phyloP scores from a whole-genome alignment of 495 filamentous ascomycete species.

The Xylaria telfairii region DNA sequence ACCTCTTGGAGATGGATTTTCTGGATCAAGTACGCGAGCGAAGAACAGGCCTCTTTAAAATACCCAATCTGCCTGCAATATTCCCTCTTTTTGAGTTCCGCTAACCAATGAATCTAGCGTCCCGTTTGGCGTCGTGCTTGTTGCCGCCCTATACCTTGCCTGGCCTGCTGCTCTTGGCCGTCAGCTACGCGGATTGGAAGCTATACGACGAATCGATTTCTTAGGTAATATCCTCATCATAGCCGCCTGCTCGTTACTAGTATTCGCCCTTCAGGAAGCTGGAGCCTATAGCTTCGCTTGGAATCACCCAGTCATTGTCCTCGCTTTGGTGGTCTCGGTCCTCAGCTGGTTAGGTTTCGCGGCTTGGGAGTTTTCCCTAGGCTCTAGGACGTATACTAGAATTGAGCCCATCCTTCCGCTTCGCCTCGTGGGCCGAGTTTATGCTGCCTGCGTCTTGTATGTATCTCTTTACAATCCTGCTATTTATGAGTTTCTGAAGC shows the following conservation, averaged over 20 bases:
- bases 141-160: constrained; percentile 63
- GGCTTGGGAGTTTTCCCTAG: constrained; percentile 52
- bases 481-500: constrained; percentile 26
- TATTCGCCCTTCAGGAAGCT: constrained; percentile 65
- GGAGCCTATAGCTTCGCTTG: constrained; percentile 54
- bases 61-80: not conserved
- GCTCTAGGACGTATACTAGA: constrained; percentile 29
- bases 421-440: constrained; percentile 47
- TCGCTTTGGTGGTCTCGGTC: constrained; percentile 49
- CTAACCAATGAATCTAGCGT: constrained; percentile 46
- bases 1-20: constrained; percentile 73
- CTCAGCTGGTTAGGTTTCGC: constrained; percentile 55
- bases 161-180: constrained; percentile 43
- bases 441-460: constrained; percentile 51
- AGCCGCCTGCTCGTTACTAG: constrained; percentile 59
- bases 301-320: constrained; percentile 52
- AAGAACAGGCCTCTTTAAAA: not conserved
- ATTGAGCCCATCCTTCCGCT: constrained; percentile 52
- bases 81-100: not conserved
- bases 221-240: constrained; percentile 62
- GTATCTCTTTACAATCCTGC: constrained; percentile 32
- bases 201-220: constrained; percentile 58
- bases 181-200: constrained; percentile 29
- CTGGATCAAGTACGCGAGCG: constrained; percentile 66
- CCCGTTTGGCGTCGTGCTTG: constrained; percentile 62